These are phyloP conservation scores for Thalia dealbata DNA, from an alignment of 176 grass and related monocot genomes.

Conservation along the genomic window DNA sequence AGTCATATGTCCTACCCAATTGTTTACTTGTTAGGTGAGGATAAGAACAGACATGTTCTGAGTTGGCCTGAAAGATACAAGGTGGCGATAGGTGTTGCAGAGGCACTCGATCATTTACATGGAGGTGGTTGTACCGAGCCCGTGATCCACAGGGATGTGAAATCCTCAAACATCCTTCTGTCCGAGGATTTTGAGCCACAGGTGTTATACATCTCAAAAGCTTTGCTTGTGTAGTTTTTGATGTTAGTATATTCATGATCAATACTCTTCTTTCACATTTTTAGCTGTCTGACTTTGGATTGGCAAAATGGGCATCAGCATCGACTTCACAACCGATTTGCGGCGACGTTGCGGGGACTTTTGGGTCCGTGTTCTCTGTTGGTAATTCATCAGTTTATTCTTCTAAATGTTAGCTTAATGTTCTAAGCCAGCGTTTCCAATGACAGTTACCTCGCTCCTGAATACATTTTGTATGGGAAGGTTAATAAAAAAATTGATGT, in stretches of 20 bases:
- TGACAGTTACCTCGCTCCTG: slow-evolving; percentile 84
- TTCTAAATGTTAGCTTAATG: slow-evolving; percentile 11
- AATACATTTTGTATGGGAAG: slow-evolving; percentile 78
- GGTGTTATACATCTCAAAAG: slow-evolving; percentile 32
- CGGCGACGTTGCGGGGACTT: slow-evolving; percentile 87
- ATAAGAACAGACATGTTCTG: slow-evolving; percentile 33
- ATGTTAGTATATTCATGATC: not conserved
- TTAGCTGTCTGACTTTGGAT: slow-evolving; percentile 93
- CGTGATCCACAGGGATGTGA: slow-evolving; percentile 89
- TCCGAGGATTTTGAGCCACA: slow-evolving; percentile 65
- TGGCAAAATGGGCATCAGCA: slow-evolving; percentile 75
- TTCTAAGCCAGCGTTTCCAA: slow-evolving; percentile 23
- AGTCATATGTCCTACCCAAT: not conserved
- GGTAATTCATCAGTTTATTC: not conserved
- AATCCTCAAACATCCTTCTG: slow-evolving; percentile 94
- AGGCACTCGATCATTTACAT: slow-evolving; percentile 86
- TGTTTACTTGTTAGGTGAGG: slow-evolving; percentile 37
- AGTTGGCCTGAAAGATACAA: slow-evolving; percentile 71
- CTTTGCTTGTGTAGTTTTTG: not conserved
- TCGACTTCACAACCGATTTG: slow-evolving; percentile 54
- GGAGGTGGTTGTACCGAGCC: slow-evolving; percentile 31
- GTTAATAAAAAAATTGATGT: slow-evolving; percentile 93
- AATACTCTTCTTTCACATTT: not conserved
- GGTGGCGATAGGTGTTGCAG: slow-evolving; percentile 56
- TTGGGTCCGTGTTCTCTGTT: slow-evolving; percentile 50